Conservation (phyloP, 352 stramenopile species). For the Thraustochytrium striatum region DNA sequence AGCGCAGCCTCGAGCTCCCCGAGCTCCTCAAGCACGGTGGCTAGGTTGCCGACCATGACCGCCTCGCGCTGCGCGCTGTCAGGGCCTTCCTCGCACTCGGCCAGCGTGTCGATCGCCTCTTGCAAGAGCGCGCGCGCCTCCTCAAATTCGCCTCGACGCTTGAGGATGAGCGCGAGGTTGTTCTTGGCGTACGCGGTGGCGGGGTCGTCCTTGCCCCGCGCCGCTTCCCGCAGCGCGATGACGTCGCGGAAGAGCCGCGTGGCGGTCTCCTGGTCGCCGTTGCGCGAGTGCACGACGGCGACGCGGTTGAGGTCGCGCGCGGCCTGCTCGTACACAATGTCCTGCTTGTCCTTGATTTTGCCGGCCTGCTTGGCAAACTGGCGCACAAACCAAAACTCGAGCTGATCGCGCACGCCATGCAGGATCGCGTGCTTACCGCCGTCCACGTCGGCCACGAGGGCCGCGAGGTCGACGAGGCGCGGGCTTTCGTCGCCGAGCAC, state of each 20-base stretch:
- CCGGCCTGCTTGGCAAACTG: neutral
- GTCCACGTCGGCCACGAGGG: neutral
- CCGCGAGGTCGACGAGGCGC: neutral
- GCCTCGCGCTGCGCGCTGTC: neutral
- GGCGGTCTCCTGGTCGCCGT: neutral
- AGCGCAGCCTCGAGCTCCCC: neutral
- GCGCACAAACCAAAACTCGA: conserved; percentile 42
- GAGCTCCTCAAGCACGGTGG: neutral
- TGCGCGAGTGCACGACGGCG: conserved; percentile 24
- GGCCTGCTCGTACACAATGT: conserved; percentile 13
- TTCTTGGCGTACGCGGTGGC: neutral
- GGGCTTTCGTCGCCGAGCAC: neutral
- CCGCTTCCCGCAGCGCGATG: neutral
- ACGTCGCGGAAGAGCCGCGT: conserved; percentile 20
- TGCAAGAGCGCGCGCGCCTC: neutral
- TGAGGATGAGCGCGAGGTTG: conserved; percentile 15
- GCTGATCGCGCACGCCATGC: neutral
- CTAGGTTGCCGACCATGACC: conserved; percentile 22
- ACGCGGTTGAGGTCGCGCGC: conserved; percentile 33
- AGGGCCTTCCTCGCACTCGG: neutral
- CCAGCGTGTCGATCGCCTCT: conserved; percentile 17
- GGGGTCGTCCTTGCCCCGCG: neutral
- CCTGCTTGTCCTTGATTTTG: neutral
- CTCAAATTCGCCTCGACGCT: neutral
- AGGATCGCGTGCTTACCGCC: neutral